Percentiles rank a stretch among this genome's conserved stretches.
Conservation (phyloP, 768 basidiomycete species). For the Leucogyrophana mollusca region DNA sequence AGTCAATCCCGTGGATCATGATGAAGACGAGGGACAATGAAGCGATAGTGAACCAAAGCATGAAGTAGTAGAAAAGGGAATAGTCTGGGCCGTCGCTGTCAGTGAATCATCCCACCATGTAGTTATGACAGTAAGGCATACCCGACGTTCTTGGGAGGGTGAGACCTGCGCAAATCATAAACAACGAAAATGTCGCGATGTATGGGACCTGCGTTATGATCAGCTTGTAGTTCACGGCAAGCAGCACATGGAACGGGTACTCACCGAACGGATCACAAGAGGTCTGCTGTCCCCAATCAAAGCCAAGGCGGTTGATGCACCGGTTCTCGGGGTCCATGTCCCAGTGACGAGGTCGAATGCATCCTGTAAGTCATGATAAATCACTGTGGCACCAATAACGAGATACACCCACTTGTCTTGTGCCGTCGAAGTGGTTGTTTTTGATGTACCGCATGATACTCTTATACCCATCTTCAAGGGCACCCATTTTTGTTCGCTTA, state of each 20-base stretch:
- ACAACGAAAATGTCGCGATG: conserved; percentile 72
- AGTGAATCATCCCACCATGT: not conserved
- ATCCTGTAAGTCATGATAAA: conserved; percentile 60
- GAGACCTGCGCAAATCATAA: conserved; percentile 85
- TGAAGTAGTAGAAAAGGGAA: conserved; percentile 80
- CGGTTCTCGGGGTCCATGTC: conserved; percentile 81
- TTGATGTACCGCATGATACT: conserved; percentile 82
- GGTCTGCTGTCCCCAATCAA: conserved; percentile 79
- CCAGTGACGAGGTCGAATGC: conserved; percentile 95
- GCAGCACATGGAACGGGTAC: conserved; percentile 23
- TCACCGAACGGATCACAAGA: conserved; percentile 78
- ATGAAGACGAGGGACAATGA: conserved; percentile 69
- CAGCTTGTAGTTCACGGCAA: not conserved
- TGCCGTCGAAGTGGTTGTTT: conserved; percentile 96
- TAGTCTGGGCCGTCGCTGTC: conserved; percentile 52
- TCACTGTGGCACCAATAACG: not conserved
- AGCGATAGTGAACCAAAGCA: conserved; percentile 75
- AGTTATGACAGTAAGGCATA: conserved; percentile 40
- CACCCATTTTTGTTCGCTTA: conserved; percentile 78
- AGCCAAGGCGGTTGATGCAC: conserved; percentile 65
- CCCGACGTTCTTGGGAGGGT: conserved; percentile 87
- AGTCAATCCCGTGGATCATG: conserved; percentile 83
- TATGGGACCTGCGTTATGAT: conserved; percentile 72
- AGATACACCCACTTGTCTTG: conserved; percentile 63
- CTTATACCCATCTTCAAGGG: conserved; percentile 84